These are phyloP conservation scores for Blastocystis sp. DNA, from an alignment of 352 stramenopile species.

Conservation along the genomic window DNA sequence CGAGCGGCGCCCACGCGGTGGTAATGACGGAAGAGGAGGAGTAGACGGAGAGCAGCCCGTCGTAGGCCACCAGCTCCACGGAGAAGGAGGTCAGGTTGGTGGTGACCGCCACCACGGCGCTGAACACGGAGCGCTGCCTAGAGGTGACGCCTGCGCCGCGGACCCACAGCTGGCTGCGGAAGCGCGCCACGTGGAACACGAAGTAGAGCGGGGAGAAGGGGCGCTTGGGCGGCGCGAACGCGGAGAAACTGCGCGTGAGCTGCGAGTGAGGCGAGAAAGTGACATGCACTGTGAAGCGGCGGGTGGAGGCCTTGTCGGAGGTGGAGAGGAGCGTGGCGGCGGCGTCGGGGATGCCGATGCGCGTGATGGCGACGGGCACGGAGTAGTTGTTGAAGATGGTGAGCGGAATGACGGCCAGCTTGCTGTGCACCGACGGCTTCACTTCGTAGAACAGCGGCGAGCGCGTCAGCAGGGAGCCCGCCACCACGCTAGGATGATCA, in stretches of 20 bases:
- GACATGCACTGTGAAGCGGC: neutral
- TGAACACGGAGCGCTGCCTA: slow-evolving; percentile 31
- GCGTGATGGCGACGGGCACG: slow-evolving; percentile 36
- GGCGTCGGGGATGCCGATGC: slow-evolving; percentile 27
- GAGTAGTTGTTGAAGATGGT: slow-evolving; percentile 14
- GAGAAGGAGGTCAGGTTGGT: slow-evolving; percentile 44
- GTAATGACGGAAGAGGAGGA: slow-evolving; percentile 1
- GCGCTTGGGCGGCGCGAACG: neutral
- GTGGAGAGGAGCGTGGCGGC: slow-evolving; percentile 4
- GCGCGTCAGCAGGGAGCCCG: neutral
- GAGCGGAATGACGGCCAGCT: slow-evolving; percentile 22
- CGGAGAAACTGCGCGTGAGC: slow-evolving; percentile 32
- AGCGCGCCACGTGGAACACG: slow-evolving; percentile 52
- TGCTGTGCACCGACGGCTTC: neutral
- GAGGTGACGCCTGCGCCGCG: neutral
- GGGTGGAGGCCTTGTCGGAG: slow-evolving; percentile 2
- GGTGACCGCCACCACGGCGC: neutral
- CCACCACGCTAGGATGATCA: slow-evolving; percentile 18
- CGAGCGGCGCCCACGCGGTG: neutral
- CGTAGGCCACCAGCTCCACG: slow-evolving; percentile 39
- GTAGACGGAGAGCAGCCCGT: slow-evolving; percentile 41
- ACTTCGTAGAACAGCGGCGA: slow-evolving; percentile 34
- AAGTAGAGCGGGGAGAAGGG: slow-evolving; percentile 45
- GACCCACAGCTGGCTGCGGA: neutral
- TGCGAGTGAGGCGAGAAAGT: neutral